These are phyloP conservation scores for Kwoniella dejecticola DNA, from an alignment of 768 basidiomycete genomes.

Conservation along the genomic window DNA sequence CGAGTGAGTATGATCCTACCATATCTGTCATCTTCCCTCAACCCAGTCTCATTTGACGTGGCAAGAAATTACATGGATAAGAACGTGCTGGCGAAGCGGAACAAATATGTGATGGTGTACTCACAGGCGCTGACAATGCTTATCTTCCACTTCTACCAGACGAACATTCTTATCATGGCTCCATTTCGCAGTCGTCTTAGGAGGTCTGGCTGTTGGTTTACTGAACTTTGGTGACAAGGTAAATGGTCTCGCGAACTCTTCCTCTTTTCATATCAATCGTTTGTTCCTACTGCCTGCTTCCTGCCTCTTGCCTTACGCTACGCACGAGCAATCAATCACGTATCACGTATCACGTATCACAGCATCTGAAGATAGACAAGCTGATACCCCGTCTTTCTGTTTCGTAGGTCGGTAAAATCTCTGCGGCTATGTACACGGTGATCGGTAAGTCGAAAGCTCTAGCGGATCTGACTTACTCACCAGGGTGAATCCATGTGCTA, in stretches of 20 bases:
- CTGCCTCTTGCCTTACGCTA: too few species aligned
- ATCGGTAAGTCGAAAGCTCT: slow-evolving; percentile 77
- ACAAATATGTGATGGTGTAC: too few species aligned
- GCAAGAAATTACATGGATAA: too few species aligned
- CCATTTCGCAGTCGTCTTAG: slow-evolving; percentile 95
- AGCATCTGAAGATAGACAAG: too few species aligned
- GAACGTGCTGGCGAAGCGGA: too few species aligned
- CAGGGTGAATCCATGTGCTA: not conserved
- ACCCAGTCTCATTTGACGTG: not conserved
- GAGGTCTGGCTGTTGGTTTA: slow-evolving; percentile 90
- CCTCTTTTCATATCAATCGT: not conserved
- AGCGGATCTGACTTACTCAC: too few species aligned
- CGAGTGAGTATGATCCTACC: slow-evolving; percentile 52
- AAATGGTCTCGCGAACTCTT: slow-evolving; percentile 32
- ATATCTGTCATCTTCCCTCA: not conserved
- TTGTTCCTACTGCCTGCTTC: too few species aligned
- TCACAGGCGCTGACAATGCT: too few species aligned
- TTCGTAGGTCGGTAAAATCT: slow-evolving; percentile 85
- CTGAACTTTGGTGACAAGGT: slow-evolving; percentile 98
- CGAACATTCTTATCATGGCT: slow-evolving; percentile 95
- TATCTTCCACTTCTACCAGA: slow-evolving; percentile 15
- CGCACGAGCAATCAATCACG: too few species aligned
- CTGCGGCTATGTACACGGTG: slow-evolving; percentile 92
- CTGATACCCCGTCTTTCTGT: too few species aligned
- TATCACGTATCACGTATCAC: too few species aligned